Conservation (phyloP, 2,329 filamentous ascomycete genomes). For the Curvularia spicifera region DNA sequence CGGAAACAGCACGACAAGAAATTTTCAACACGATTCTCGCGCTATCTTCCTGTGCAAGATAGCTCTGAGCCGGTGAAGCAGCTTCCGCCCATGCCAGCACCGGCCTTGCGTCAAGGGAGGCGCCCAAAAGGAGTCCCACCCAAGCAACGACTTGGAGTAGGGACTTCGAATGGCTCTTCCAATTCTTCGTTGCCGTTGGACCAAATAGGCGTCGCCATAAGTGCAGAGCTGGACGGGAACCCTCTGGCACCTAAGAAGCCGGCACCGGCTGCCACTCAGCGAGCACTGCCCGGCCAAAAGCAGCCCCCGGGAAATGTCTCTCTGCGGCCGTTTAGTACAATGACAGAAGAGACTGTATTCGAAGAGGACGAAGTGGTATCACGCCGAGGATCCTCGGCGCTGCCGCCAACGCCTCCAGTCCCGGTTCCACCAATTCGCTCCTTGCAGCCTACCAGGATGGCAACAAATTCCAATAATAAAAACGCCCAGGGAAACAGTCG, state of each 20-base stretch:
- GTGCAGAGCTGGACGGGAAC: conserved; percentile 42
- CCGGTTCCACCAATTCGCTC: conserved; percentile 45
- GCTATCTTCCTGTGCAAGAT: conserved; percentile 23
- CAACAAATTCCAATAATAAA: conserved; percentile 16
- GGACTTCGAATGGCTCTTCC: conserved; percentile 29
- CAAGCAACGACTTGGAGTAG: conserved; percentile 31
- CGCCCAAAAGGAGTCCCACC: conserved; percentile 11
- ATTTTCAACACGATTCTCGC: conserved; percentile 34
- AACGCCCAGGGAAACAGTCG: conserved; percentile 16
- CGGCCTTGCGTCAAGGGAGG: conserved; percentile 16
- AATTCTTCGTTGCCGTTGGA: conserved; percentile 35
- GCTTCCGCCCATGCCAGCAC: conserved; percentile 23
- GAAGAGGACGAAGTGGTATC: conserved; percentile 44
- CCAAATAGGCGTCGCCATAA: conserved; percentile 50
- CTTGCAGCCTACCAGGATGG: conserved; percentile 39
- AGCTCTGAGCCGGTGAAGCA: conserved; percentile 17
- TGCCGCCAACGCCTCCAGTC: conserved; percentile 42
- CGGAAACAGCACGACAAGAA: conserved; percentile 17
- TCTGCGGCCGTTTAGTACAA: conserved; percentile 38
- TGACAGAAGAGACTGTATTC: conserved; percentile 48
- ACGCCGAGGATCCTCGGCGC: conserved; percentile 35
- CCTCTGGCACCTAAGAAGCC: conserved; percentile 20
- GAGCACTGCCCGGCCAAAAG: conserved; percentile 12
- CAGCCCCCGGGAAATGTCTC: conserved; percentile 14
- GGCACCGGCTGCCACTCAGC: conserved; percentile 10